Conservation (phyloP, 2,329 filamentous ascomycete genomes). For the Ophiostoma montium region DNA sequence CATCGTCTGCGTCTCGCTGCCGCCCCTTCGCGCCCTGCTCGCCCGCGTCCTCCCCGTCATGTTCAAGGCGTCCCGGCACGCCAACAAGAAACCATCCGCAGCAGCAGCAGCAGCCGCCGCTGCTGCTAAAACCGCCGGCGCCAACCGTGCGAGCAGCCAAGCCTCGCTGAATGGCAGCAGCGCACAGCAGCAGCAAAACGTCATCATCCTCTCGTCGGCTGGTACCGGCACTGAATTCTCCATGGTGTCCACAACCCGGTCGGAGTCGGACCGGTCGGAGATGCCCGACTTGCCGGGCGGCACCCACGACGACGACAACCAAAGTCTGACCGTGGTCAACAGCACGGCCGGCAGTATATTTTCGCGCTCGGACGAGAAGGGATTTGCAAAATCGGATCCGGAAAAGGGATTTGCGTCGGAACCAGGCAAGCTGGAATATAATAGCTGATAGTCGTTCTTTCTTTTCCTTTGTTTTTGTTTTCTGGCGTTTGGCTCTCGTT, state of each 20-base stretch:
- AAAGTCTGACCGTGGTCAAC: not conserved
- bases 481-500: not conserved
- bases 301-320: not conserved
- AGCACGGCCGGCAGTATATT: not conserved
- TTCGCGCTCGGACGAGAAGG: no score
- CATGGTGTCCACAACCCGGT: not conserved
- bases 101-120: no score
- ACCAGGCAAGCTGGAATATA: no score
- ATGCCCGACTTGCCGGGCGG: conserved; percentile 1
- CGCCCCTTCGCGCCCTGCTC: conserved; percentile 16
- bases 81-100: not conserved
- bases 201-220: conserved; percentile 6
- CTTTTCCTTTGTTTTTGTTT: not conserved
- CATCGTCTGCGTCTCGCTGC: conserved; percentile 22
- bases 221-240: not conserved
- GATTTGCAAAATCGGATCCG: no score
- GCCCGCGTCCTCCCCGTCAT: conserved; percentile 8
- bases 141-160: no score
- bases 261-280: not conserved
- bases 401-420: no score
- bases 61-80: conserved; percentile 1
- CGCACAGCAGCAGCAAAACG: not conserved
- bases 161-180: no score
- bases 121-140: no score
- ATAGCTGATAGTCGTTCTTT: not conserved